Conservation (phyloP, 495 filamentous ascomycete species). For the Jackrogersella multiformis region DNA sequence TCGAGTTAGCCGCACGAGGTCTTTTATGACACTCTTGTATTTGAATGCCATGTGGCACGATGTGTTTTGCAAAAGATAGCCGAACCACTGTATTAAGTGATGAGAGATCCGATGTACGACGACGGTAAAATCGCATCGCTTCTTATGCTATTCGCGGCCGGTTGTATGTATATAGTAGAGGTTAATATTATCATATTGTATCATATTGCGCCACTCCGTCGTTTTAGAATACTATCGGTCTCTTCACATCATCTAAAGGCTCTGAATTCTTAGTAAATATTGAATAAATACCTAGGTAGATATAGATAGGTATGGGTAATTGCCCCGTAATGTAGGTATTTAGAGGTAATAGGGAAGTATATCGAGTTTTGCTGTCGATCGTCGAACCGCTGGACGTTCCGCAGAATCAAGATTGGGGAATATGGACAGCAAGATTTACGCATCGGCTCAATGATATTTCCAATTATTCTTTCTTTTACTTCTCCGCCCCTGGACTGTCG, state of each 20-base stretch:
- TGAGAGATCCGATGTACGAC: slow-evolving; percentile 8
- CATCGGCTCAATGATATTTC: no score
- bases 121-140: slow-evolving; percentile 1
- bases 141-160: background rate
- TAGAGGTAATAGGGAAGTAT: background rate
- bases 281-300: background rate
- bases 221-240: background rate
- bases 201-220: background rate
- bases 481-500: no score
- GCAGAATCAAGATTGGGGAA: background rate
- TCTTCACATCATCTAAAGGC: background rate
- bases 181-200: background rate
- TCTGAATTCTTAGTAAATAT: background rate
- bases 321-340: background rate
- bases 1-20: slow-evolving; percentile 4
- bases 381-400: no score
- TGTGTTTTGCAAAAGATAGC: slow-evolving; percentile 7
- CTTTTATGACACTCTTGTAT: slow-evolving; percentile 9
- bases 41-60: slow-evolving; percentile 12
- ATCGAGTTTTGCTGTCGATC: background rate
- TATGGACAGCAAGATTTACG: no score
- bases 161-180: background rate
- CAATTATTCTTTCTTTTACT: no score
- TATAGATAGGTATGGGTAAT: background rate
- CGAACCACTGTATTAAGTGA: background rate